Base-by-base conservation (phyloP, 2,329 filamentous ascomycete genomes). In the Arachnomyces sp. region DNA sequence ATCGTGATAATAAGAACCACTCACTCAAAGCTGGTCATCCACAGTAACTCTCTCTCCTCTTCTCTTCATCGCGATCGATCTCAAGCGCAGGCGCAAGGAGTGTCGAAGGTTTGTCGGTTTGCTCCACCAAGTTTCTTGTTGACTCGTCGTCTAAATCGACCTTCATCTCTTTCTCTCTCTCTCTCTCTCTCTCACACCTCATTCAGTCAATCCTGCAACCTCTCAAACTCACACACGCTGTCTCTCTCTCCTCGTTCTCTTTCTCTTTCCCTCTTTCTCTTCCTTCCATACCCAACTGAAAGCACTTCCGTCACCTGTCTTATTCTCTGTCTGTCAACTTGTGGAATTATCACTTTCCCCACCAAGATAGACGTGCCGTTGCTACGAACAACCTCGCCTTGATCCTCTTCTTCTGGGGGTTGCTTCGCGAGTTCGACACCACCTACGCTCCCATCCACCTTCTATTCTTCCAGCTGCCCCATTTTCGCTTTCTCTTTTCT, bases 141-240 rank as follows among this genome's bases (percentile, higher is more conserved):
- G 28, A 39, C 38, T 42, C 20, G 20, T 25, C 20, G 20, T 25
- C 20, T 25, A 25, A 25, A 25, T 25, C 20, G 9, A 25, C 20
- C 42, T 30, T 32, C 35, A 39, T 43, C 47, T 48, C 42, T 43
- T 15, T 41, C 38, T 41, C 36, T 36, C 30, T 12, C 29, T 37
- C 28, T 18, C 20, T 15, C 38, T 42, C 32, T 34, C 36, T 40
- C 40, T 42, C 42, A 42, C 20, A 25, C 20, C 20, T 25, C 20
- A 25, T 25, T 25, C 20, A 38, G 39, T 31, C 38, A 33, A 32
- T 38, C 31, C 36, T 33, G 34, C 39, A 42, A 36, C 37, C 35
- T 30, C 31, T 42, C 32, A 34, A 34, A 39, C 42, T 36, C 25
- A 37, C 39, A 43, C 42, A 40, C 35, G 37, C 33, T 37, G 39